These are phyloP conservation scores for Choiromyces venosus DNA, from an alignment of 495 filamentous ascomycete genomes.

Conservation along the genomic window DNA sequence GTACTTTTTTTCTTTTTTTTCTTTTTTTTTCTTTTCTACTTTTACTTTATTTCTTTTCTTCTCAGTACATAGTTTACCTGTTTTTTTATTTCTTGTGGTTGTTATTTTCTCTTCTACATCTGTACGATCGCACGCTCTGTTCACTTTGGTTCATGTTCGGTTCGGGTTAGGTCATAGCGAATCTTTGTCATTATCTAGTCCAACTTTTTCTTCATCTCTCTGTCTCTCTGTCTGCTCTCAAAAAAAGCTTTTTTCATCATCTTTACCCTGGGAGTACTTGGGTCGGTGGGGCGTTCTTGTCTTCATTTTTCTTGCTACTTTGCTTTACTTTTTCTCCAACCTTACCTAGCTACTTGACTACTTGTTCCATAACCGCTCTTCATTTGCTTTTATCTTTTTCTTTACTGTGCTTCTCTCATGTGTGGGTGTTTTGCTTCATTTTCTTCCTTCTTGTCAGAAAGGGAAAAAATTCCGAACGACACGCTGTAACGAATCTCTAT, in stretches of 20 bases:
- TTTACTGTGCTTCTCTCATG: not conserved
- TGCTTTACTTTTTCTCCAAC: not conserved
- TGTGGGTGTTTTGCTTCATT: not conserved
- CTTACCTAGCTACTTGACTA: not conserved
- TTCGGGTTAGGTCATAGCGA: constrained; percentile 1
- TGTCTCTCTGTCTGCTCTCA: not conserved
- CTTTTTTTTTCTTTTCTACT: not conserved
- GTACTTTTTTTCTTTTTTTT: not conserved
- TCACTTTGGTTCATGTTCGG: not conserved
- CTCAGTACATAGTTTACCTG: not conserved
- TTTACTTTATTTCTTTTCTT: not conserved
- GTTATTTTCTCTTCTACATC: not conserved
- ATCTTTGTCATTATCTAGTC: not conserved
- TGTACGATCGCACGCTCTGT: not conserved
- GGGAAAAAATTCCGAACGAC: too few species aligned
- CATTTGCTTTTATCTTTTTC: too few species aligned
- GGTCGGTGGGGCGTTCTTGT: not conserved
- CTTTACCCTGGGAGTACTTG: constrained; percentile 1
- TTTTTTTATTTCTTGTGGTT: not conserved
- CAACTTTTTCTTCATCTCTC: not conserved
- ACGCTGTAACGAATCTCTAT: not conserved
- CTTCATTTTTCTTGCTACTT: not conserved
- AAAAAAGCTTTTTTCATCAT: constrained; percentile 4
- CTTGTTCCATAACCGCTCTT: not conserved
- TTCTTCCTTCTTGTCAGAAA: not conserved